Evolutionary conservation across 1,284 basidiomycete species (phyloP).

Genomic region (Ustilago bromivora): DNA sequence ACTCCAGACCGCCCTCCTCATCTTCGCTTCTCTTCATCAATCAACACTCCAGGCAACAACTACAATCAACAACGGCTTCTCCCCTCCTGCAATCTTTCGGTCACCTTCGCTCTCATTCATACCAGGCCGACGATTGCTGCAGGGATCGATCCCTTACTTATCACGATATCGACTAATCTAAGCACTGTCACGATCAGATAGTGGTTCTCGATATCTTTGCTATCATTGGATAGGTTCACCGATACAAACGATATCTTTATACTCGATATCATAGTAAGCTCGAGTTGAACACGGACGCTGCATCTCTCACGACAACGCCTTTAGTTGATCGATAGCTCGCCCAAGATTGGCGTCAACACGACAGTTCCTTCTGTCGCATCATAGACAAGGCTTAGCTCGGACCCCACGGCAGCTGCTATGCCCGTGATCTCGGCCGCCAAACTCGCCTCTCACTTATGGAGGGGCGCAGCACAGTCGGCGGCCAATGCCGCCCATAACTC

Average conservation of each 20-base stretch:
- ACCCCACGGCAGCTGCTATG: conserved; percentile 46
- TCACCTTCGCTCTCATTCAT: neutral
- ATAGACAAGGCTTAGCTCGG: conserved; percentile 15
- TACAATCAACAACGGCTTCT: neutral
- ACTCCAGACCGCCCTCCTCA: neutral
- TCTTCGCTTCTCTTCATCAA: neutral
- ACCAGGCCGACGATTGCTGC: neutral
- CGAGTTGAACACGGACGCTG: neutral
- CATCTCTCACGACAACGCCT: neutral
- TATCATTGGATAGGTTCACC: neutral
- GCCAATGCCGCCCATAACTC: conserved; percentile 58
- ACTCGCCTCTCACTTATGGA: conserved; percentile 59
- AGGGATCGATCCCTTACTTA: neutral
- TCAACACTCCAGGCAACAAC: neutral
- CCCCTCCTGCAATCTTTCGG: too few species aligned
- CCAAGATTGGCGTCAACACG: conserved; percentile 13
- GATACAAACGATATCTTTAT: neutral
- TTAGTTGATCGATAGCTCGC: conserved; percentile 1
- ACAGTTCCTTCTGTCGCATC: conserved; percentile 8
- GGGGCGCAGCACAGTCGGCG: conserved; percentile 55
- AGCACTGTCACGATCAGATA: neutral
- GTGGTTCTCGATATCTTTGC: neutral
- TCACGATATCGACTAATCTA: neutral
- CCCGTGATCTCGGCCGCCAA: conserved; percentile 57
- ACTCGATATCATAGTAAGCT: neutral